Conservation (phyloP, 2,329 filamentous ascomycete species). For the Bipolaris victoriae region DNA sequence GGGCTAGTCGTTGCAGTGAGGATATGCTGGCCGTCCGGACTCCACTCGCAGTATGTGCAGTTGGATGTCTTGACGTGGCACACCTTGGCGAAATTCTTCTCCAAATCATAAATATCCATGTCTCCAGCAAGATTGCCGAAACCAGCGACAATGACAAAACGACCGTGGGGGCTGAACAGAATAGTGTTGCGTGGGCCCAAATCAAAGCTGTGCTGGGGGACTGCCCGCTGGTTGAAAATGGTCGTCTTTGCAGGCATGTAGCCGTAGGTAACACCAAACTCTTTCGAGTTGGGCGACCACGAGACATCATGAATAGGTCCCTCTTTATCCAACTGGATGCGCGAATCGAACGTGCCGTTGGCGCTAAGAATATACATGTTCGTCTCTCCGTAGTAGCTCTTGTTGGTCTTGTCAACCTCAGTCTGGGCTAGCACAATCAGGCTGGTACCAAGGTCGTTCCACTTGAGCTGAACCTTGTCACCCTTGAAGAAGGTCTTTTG, state of each 20-base stretch:
- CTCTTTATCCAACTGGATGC: slow-evolving; percentile 92
- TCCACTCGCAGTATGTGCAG: slow-evolving; percentile 96
- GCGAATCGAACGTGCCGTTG: slow-evolving; percentile 89
- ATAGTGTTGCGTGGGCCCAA: slow-evolving; percentile 93
- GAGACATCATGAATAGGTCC: slow-evolving; percentile 96
- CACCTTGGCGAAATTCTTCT: slow-evolving; percentile 91
- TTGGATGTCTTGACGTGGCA: slow-evolving; percentile 95
- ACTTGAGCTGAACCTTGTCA: slow-evolving; percentile 98
- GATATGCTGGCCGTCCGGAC: slow-evolving; percentile 92
- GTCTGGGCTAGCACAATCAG: slow-evolving; percentile 95
- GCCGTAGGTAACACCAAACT: slow-evolving; percentile 96
- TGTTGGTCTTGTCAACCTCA: slow-evolving; percentile 96
- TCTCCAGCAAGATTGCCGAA: slow-evolving; percentile 97
- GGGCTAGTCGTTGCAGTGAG: slow-evolving; percentile 98
- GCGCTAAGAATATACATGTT: slow-evolving; percentile 94
- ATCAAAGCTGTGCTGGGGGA: slow-evolving; percentile 82
- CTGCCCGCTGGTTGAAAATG: slow-evolving; percentile 90
- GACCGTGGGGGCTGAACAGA: slow-evolving; percentile 88
- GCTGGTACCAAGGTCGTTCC: slow-evolving; percentile 91
- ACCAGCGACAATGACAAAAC: slow-evolving; percentile 91
- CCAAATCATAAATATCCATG: slow-evolving; percentile 96
- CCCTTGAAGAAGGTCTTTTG: slow-evolving; percentile 99
- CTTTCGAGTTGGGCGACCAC: slow-evolving; percentile 98
- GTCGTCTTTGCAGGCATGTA: slow-evolving; percentile 99
- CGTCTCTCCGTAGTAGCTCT: slow-evolving; percentile 99